Conservation (phyloP, 345 rosid species). For the Acer yangbiense region DNA sequence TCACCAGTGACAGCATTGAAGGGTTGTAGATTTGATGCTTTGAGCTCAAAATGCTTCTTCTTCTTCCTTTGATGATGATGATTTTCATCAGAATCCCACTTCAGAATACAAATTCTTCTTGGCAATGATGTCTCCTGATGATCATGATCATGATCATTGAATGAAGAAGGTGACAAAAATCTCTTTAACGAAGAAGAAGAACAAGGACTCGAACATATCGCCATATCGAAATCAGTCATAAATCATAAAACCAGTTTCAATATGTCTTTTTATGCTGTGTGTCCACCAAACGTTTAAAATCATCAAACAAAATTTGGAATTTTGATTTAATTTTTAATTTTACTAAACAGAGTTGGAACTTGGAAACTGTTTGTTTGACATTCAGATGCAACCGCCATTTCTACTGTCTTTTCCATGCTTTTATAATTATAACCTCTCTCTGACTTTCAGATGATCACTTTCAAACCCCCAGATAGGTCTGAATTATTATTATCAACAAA, state of each 20-base stretch:
- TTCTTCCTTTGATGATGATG: slow-evolving; percentile 1
- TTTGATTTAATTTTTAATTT: background rate
- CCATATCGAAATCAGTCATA: background rate
- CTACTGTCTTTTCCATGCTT: background rate
- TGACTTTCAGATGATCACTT: slow-evolving; percentile 9
- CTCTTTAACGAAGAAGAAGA: slow-evolving; percentile 22
- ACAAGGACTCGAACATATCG: slow-evolving; percentile 14
- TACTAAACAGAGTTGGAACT: background rate
- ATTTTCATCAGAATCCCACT: background rate
- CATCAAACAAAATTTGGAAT: background rate
- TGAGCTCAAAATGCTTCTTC: slow-evolving; percentile 18
- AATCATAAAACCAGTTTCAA: background rate
- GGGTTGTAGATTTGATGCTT: slow-evolving; percentile 27
- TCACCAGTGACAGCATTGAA: slow-evolving; percentile 23
- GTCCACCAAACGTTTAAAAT: background rate
- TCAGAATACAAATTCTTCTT: background rate
- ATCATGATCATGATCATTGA: slow-evolving; percentile 12
- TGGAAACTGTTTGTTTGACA: slow-evolving; percentile 3
- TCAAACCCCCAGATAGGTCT: background rate
- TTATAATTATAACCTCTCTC: background rate
- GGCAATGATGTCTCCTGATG: slow-evolving; percentile 3
- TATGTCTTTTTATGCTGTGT: background rate
- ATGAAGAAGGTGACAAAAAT: slow-evolving; percentile 3
- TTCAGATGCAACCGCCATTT: background rate
- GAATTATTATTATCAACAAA: no score